Percentiles rank a stretch among this genome's conserved stretches.
These are phyloP conservation scores for Macrolepiota fuliginosa DNA, from an alignment of 768 basidiomycete genomes.

Conservation along the genomic window DNA sequence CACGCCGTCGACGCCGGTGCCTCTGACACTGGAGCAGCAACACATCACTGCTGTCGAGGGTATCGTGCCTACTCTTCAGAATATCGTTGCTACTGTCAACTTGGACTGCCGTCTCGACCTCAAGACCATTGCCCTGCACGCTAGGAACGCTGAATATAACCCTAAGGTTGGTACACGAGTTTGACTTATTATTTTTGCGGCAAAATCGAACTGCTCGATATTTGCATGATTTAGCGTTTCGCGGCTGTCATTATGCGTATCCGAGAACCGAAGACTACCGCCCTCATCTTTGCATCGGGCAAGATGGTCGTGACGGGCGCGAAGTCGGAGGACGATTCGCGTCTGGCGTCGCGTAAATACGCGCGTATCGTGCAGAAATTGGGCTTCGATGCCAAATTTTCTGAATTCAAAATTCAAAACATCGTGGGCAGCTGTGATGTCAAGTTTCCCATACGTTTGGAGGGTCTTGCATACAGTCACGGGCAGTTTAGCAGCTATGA, in stretches of 20 bases:
- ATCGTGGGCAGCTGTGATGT: constrained; percentile 98
- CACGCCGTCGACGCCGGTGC: constrained; percentile 66
- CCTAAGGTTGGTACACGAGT: constrained; percentile 87
- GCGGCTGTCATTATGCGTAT: constrained; percentile 99
- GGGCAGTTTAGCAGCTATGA: constrained; percentile 98
- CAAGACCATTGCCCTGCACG: constrained; percentile 98
- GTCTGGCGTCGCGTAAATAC: constrained; percentile 96
- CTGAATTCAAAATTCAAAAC: constrained; percentile 99
- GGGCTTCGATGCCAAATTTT: constrained; percentile 98
- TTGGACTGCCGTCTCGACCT: constrained; percentile 94
- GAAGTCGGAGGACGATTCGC: constrained; percentile 97
- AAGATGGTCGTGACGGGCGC: constrained; percentile 99
- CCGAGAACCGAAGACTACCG: constrained; percentile 99
- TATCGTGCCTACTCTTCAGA: constrained; percentile 98
- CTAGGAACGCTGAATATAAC: constrained; percentile 98
- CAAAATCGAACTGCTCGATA: constrained; percentile 62
- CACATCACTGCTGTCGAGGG: constrained; percentile 97
- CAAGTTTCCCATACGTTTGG: constrained; percentile 97
- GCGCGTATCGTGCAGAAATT: constrained; percentile 99
- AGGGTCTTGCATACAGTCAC: constrained; percentile 96
- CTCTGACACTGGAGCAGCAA: constrained; percentile 85
- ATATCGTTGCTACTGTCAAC: constrained; percentile 99
- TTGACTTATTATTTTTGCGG: constrained; percentile 39
- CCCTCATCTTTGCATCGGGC: constrained; percentile 98
- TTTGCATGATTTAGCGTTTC: constrained; percentile 83